Percentiles rank a stretch among this genome's conserved stretches.
These are phyloP conservation scores for Heliamphora pulchella DNA, from an alignment of 179 eudicot species.

Conservation along the genomic window DNA sequence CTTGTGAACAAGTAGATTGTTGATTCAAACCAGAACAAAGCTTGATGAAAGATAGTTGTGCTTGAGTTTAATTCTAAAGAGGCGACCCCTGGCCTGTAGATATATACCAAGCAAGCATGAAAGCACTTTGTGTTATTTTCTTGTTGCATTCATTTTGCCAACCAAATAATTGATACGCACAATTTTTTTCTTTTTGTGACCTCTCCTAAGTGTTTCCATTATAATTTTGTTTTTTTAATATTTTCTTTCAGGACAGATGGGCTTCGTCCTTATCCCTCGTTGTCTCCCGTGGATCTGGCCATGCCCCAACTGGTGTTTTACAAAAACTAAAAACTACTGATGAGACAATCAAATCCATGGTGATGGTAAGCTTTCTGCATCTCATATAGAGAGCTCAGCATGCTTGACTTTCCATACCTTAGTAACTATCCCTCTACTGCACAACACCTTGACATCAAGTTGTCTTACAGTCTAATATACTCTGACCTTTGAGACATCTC, in stretches of 20 bases:
- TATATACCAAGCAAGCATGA: background rate
- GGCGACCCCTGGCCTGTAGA: background rate
- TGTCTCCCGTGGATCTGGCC: background rate
- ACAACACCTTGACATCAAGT: background rate
- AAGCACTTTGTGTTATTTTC: background rate
- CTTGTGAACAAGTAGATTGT: background rate
- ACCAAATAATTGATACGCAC: background rate
- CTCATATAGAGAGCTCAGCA: background rate
- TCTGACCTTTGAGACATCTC: background rate
- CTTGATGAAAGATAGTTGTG: background rate
- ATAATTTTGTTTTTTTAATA: background rate
- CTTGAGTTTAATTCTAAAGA: background rate
- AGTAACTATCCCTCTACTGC: background rate
- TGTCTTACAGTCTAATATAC: background rate
- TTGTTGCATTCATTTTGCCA: background rate
- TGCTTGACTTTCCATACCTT: background rate
- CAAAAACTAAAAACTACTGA: background rate
- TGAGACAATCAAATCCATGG: background rate
- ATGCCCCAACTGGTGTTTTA: background rate
- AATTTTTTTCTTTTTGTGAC: background rate
- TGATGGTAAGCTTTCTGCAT: conserved; percentile 2
- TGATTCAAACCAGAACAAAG: background rate
- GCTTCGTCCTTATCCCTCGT: background rate
- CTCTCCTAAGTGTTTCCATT: background rate
- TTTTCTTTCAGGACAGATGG: conserved; percentile 2